Evolutionary conservation across 2,329 filamentous ascomycete species (phyloP), one percentile per base, ranked within the genome.

Genomic region (Bipolaris sorokiniana): DNA sequence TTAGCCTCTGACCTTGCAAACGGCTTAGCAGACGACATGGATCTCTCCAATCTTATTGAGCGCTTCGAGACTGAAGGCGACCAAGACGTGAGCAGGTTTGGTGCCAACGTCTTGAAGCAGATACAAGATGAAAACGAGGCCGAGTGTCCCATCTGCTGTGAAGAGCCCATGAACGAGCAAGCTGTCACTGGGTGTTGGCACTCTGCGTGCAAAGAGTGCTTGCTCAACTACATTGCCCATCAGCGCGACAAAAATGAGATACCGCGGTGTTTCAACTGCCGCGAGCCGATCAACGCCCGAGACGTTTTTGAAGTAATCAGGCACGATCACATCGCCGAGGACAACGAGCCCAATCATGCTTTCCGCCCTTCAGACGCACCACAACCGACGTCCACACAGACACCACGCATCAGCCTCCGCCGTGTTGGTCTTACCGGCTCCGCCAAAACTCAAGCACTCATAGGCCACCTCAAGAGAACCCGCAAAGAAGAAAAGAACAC

Each of bases 131-230:
- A 98, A 70, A 88, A 90, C 0, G 86, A 89, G 57, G 90, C 90
- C 59, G 95, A 99, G 78, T 99, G 95, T 69, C 94, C 95, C 0
- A 90, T 99, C 50, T 99, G 95, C 77, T 87, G 91, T 3, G 94
- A 98, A 75, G 95, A 98, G 74, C 92, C 93, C 3, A 98, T 98
- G 92, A 86, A 91, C 38, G 90, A 97, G 51, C 94, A 96, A 71
- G 90, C 90, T 0, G 95, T 99, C 1, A 98, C 95, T 0, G 91
- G 92, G 0, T 99, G 95, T 77, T 99, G 95, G 92, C 95, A 99
- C 76, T 96, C 91, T 33, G 93, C 95, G 0, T 99, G 95, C 80
- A 97, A 95, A 77, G 89, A 91, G 61, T 99, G 95, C 68, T 80
- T 98, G n/a, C 80, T 96, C 1, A 88, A 92, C 66, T 97, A 92